Evolutionary conservation across 2,329 filamentous ascomycete species (phyloP).

Genomic region (Dothiorella sarmentorum): DNA sequence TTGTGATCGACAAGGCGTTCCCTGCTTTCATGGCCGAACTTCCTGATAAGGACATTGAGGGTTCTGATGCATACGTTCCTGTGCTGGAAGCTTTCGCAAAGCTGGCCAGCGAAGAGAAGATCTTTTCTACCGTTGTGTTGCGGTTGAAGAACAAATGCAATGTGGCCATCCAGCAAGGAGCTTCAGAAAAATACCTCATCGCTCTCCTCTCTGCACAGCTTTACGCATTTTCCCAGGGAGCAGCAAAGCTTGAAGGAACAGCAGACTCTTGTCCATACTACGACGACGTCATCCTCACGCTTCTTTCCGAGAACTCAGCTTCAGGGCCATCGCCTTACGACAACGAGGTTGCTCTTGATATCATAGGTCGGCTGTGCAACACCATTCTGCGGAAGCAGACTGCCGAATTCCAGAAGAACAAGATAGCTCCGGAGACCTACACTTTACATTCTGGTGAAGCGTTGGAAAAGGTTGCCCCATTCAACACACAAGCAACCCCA

Average conservation of each 20-base stretch:
- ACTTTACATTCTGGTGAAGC: conserved; percentile 45
- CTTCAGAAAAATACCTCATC: conserved; percentile 53
- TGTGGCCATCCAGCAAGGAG: conserved; percentile 51
- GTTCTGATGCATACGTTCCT: conserved; percentile 47
- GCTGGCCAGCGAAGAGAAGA: conserved; percentile 58
- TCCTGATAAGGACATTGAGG: conserved; percentile 54
- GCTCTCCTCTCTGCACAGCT: conserved; percentile 60
- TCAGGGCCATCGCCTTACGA: conserved; percentile 34
- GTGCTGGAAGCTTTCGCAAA: conserved; percentile 63
- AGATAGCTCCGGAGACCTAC: conserved; percentile 54
- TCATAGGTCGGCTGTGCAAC: conserved; percentile 59
- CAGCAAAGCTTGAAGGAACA: conserved; percentile 48
- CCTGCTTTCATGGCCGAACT: conserved; percentile 63
- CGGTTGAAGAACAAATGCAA: conserved; percentile 62
- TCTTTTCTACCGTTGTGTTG: conserved; percentile 62
- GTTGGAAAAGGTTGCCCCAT: conserved; percentile 31
- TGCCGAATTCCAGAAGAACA: conserved; percentile 47
- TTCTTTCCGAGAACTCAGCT: conserved; percentile 38
- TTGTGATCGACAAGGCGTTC: conserved; percentile 63
- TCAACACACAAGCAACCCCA: conserved; percentile 27
- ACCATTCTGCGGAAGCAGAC: conserved; percentile 56
- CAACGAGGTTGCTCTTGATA: conserved; percentile 54
- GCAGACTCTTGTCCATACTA: conserved; percentile 42
- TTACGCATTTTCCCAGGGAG: conserved; percentile 57
- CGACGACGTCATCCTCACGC: conserved; percentile 45